These are phyloP conservation scores for Apophysomyces sp. DNA, from an alignment of 371 early-diverging fungal genomes.

Conservation along the genomic window DNA sequence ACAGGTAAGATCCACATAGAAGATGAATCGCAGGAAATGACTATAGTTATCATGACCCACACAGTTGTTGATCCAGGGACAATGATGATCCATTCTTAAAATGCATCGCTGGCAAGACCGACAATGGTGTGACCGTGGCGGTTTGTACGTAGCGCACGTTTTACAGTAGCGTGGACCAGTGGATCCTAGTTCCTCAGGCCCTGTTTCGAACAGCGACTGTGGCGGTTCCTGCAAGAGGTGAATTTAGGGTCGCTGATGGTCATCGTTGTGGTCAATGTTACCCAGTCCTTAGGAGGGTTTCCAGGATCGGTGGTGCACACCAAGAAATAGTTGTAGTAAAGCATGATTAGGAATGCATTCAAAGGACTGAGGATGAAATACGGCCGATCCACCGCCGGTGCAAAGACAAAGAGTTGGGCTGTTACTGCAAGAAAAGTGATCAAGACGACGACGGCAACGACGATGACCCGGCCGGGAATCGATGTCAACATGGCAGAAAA, in stretches of 20 bases:
- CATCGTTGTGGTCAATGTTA: conserved; percentile 33
- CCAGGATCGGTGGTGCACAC: conserved; percentile 83
- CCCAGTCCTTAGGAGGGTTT: conserved; percentile 70
- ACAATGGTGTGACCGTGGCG: conserved; percentile 88
- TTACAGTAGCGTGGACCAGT: conserved; percentile 72
- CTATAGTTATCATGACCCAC: conserved; percentile 88
- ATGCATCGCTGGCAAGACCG: conserved; percentile 81
- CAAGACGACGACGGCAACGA: conserved; percentile 34
- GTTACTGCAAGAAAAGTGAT: conserved; percentile 44
- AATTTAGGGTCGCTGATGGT: background rate
- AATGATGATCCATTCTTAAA: conserved; percentile 94
- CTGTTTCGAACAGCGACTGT: conserved; percentile 11
- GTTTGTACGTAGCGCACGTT: conserved; percentile 73
- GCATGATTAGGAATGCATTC: conserved; percentile 63
- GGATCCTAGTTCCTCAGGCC: conserved; percentile 16
- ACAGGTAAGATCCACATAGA: conserved; percentile 68
- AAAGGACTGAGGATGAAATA: conserved; percentile 56
- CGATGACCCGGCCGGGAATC: conserved; percentile 44
- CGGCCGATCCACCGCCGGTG: conserved; percentile 15
- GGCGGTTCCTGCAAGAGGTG: conserved; percentile 34
- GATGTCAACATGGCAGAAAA: conserved; percentile 35
- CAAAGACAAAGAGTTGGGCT: conserved; percentile 38
- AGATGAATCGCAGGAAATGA: conserved; percentile 88
- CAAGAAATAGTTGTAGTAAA: conserved; percentile 82
- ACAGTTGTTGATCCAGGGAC: conserved; percentile 98